These are phyloP conservation scores for Aspergillus versicolor DNA, from an alignment of 2,329 filamentous ascomycete genomes.

Conservation along the genomic window DNA sequence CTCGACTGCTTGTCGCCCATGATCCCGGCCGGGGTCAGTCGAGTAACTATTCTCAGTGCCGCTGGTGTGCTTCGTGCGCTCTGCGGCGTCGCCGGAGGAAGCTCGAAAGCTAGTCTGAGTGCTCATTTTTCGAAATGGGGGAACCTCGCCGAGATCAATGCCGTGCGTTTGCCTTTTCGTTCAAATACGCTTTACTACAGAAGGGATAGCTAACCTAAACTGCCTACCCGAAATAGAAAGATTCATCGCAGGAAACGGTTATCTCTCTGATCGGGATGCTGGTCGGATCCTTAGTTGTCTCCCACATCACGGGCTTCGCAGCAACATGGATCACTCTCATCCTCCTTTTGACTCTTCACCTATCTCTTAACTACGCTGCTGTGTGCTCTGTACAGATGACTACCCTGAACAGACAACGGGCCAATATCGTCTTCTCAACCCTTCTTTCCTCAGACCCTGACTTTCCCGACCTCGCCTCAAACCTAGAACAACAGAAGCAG, in stretches of 20 bases:
- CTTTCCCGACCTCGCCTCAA: slow-evolving; percentile 15
- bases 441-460: slow-evolving; percentile 43
- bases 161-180: slow-evolving; percentile 45
- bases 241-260: slow-evolving; percentile 92
- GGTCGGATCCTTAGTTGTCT: slow-evolving; percentile 76
- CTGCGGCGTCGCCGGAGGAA: slow-evolving; percentile 87
- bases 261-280: slow-evolving; percentile 87
- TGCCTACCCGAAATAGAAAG: slow-evolving; percentile 54
- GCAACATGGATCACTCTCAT: slow-evolving; percentile 75
- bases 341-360: slow-evolving; percentile 70
- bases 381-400: slow-evolving; percentile 82
- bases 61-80: slow-evolving; percentile 65
- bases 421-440: slow-evolving; percentile 71
- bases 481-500: background rate
- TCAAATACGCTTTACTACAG: background rate
- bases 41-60: slow-evolving; percentile 59
- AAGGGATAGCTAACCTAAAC: slow-evolving; percentile 2
- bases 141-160: slow-evolving; percentile 90
- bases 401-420: slow-evolving; percentile 81
- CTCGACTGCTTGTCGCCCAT: slow-evolving; percentile 80
- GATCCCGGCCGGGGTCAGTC: slow-evolving; percentile 57
- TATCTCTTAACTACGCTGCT: slow-evolving; percentile 81
- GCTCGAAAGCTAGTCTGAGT: slow-evolving; percentile 85
- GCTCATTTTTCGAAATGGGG: slow-evolving; percentile 86
- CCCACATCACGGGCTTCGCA: slow-evolving; percentile 66